Base-by-base conservation (phyloP, 306 rosid species). In the Cyclanthera cordifolia region DNA sequence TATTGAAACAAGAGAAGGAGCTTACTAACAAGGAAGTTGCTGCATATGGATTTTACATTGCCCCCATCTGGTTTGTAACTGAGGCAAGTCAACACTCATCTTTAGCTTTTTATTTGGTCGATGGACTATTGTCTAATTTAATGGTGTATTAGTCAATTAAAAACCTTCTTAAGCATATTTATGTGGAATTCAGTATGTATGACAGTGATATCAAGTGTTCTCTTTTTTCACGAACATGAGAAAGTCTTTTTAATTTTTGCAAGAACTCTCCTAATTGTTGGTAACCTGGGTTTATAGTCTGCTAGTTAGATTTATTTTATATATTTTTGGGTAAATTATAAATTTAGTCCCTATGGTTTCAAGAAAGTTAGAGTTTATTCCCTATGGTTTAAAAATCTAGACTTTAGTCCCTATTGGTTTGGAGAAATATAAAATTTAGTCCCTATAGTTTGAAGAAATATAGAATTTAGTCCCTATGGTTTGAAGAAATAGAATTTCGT, bases 31-130 rank as follows among this genome's bases (percentile, higher is more conserved):
- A 73, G 79, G 87, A 93, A 83, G 76, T 93, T 75, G 99, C 97
- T 68, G 72, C 30, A 3, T 88, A 81, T 78, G 99, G 99, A 68
- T 88, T 90, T 79, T 93, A 85, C 87, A 74, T 93, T 78, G 97
- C 99, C 13, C 99, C 99, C 14, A 79, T 93, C 70, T 93, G 99
- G 99, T 93, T 93, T 75, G 4, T 85, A 56, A 90, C 99, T 15
- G 99, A 93, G 95, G 99, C 86, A 81, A 79, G 83, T 23, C 45
- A 43, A 41, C 37, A 37, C 27, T 53, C 78, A 58, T 71, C 58
- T 73, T 51, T 17, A 32, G 50, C 69, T 43, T 45, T 59, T 55
- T 74, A 3, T 55, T 76, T 55, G 67, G 57, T 32, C 58, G 8
- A 21, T 58, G 48, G 25, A 60, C 49, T 27, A 1, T 43, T 50